Percentiles rank a stretch among this genome's conserved stretches.
Conservation (phyloP, 2,329 filamentous ascomycete species). For the Fusarium algeriense region DNA sequence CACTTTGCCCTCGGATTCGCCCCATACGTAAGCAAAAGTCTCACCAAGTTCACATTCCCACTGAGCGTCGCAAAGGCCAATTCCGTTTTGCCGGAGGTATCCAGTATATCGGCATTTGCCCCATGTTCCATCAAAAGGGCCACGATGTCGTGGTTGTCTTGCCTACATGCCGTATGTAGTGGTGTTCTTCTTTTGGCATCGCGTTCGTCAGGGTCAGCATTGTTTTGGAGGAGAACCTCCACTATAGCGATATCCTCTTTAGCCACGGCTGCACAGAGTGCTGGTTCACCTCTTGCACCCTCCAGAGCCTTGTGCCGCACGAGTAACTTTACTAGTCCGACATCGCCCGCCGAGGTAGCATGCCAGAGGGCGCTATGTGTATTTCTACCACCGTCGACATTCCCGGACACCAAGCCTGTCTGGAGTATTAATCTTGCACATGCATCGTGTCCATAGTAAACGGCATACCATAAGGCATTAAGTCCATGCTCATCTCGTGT, state of each 20-base stretch:
- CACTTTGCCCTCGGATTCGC: conserved; percentile 10
- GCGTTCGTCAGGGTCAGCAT: neutral
- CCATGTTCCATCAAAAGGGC: neutral
- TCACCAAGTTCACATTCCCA: neutral
- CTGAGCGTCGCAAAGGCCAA: neutral
- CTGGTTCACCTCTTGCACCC: neutral
- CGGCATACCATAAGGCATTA: neutral
- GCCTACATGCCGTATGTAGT: neutral
- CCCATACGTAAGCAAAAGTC: neutral
- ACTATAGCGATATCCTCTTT: rapidly evolving
- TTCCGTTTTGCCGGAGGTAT: neutral
- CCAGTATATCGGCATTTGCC: neutral
- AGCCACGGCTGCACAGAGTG: neutral
- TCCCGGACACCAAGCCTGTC: neutral
- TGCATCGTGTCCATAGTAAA: rapidly evolving
- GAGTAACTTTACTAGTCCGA: neutral
- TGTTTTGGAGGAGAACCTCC: rapidly evolving
- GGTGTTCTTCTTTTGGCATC: neutral
- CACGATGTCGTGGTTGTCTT: neutral
- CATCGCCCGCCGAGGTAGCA: neutral
- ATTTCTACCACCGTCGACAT: rapidly evolving
- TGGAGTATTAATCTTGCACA: neutral
- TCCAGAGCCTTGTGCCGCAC: neutral
- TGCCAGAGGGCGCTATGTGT: neutral
- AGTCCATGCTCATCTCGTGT: neutral